Evolutionary conservation across 768 basidiomycete species (phyloP).

Genomic region (Serendipita indica): DNA sequence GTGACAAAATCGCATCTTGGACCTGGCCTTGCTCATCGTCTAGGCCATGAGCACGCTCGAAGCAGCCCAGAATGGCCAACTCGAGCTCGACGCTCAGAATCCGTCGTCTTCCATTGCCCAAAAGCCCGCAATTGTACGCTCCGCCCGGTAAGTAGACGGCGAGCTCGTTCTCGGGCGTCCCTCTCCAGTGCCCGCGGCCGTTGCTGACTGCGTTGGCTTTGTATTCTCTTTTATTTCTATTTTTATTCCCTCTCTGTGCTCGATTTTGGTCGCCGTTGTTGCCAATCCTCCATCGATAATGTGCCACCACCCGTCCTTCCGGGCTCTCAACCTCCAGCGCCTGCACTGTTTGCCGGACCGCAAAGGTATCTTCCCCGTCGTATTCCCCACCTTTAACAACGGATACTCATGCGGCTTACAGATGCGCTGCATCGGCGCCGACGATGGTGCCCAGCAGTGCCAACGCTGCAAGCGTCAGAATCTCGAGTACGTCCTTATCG

Average conservation of each 20-base stretch:
- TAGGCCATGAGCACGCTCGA: background rate
- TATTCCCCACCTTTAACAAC: conserved; percentile 14
- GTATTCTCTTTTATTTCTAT: background rate
- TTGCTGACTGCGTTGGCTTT: background rate
- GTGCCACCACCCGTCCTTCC: background rate
- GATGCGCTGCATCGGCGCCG: conserved; percentile 89
- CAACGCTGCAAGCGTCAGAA: conserved; percentile 74
- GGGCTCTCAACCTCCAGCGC: conserved; percentile 33
- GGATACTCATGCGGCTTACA: conserved; percentile 21
- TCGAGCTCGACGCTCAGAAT: background rate
- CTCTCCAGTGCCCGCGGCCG: background rate
- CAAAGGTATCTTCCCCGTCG: conserved; percentile 39
- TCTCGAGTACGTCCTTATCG: conserved; percentile 39
- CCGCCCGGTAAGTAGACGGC: background rate
- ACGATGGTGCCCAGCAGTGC: conserved; percentile 67
- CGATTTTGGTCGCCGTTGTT: background rate
- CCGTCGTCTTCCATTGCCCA: too few species aligned
- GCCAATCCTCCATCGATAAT: background rate
- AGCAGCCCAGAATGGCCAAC: background rate
- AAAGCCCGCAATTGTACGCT: background rate
- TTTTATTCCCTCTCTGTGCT: background rate
- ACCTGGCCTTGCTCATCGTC: background rate
- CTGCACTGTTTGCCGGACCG: conserved; percentile 72
- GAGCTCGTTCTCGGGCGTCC: background rate
- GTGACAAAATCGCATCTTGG: background rate